phyloP scores from a whole-genome alignment of 148 eudicot species.

The Mesembryanthemum crystallinum region DNA sequence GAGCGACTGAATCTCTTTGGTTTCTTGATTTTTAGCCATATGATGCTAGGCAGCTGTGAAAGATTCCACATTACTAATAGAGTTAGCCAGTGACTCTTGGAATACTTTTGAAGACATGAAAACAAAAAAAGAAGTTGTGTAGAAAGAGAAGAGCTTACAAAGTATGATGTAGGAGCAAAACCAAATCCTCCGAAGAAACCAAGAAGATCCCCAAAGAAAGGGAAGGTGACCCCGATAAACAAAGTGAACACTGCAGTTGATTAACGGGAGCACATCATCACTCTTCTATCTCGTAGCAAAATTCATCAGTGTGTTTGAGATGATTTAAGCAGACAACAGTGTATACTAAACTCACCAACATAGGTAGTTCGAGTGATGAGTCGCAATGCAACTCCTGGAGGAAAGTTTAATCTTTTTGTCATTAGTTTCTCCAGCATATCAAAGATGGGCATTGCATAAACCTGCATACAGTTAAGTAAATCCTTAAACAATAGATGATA shows the following conservation, averaged over 20 bases:
- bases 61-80: not conserved
- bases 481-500: not conserved
- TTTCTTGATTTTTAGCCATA: conserved; percentile 78
- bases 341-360: conserved; percentile 51
- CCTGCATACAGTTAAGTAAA: conserved; percentile 49
- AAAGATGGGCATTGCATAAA: conserved; percentile 91
- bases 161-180: conserved; percentile 85
- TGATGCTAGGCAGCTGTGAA: conserved; percentile 78
- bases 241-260: conserved; percentile 60
- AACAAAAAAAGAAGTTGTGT: not conserved
- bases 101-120: not conserved
- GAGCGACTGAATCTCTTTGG: conserved; percentile 68
- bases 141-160: conserved; percentile 46
- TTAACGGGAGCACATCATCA: not conserved
- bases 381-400: conserved; percentile 52
- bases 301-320: not conserved
- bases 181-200: conserved; percentile 99
- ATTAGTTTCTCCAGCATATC: conserved; percentile 53
- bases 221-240: conserved; percentile 79
- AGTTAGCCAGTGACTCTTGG: not conserved
- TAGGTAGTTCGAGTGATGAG: conserved; percentile 67
- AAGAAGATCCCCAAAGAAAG: conserved; percentile 95
- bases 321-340: not conserved
- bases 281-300: not conserved
- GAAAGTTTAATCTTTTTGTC: conserved; percentile 41